Evolutionary conservation across 2,329 filamentous ascomycete species (phyloP).

Genomic region (Cladosporium velox): DNA sequence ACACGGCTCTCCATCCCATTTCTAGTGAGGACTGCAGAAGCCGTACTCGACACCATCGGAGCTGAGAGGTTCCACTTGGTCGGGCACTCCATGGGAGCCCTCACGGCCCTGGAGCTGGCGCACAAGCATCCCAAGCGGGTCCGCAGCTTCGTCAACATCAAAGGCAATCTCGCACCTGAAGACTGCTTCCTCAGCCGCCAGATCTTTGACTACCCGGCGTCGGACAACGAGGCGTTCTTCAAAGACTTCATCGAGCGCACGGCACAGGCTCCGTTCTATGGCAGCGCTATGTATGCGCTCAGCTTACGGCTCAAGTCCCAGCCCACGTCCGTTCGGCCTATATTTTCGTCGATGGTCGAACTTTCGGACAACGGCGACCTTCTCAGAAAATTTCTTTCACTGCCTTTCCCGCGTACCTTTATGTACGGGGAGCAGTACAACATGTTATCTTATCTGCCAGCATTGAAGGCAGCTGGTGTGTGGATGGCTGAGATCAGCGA

Average conservation of each 20-base stretch:
- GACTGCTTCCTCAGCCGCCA: not conserved
- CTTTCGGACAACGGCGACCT: not conserved
- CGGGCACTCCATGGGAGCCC: not conserved
- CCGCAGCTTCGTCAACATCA: not conserved
- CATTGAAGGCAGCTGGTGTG: too few species aligned
- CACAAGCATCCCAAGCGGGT: not conserved
- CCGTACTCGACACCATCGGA: not conserved
- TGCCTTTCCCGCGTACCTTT: not conserved
- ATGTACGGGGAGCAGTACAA: not conserved
- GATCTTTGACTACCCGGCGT: not conserved
- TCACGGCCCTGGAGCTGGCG: not conserved
- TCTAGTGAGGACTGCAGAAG: not conserved
- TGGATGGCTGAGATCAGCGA: not conserved
- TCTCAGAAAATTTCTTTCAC: not conserved
- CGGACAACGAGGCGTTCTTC: not conserved
- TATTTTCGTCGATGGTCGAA: not conserved
- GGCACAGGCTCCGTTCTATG: not conserved
- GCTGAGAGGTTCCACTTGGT: not conserved
- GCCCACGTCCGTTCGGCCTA: not conserved
- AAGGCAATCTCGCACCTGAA: not conserved
- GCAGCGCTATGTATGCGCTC: not conserved
- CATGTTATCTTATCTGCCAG: too few species aligned
- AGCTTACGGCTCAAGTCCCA: too few species aligned
- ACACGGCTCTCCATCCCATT: not conserved
- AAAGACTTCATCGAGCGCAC: not conserved